These are phyloP conservation scores for Theileria parva DNA, from an alignment of 169 alveolate genomes.

Conservation along the genomic window DNA sequence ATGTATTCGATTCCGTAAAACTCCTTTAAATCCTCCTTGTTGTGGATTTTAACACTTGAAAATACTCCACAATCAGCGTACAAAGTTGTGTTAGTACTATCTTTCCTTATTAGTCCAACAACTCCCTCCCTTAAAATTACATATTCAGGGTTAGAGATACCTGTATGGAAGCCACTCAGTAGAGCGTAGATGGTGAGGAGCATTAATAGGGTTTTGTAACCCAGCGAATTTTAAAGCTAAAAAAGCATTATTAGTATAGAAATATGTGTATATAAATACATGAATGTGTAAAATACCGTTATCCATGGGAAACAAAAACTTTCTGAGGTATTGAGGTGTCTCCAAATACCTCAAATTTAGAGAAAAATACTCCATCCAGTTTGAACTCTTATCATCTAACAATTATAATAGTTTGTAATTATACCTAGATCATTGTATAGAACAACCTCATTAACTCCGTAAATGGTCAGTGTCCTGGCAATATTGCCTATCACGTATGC, in stretches of 20 bases:
- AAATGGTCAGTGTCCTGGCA: conserved; percentile 88
- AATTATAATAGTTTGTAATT: background rate
- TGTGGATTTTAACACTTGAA: conserved; percentile 66
- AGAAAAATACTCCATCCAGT: conserved; percentile 81
- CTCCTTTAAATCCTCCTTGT: conserved; percentile 34
- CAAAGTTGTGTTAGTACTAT: conserved; percentile 26
- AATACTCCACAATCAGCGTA: conserved; percentile 78
- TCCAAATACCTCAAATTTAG: conserved; percentile 94
- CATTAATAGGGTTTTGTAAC: conserved; percentile 96
- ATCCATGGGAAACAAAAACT: conserved; percentile 80
- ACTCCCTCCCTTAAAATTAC: conserved; percentile 74
- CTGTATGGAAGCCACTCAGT: conserved; percentile 92
- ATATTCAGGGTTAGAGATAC: conserved; percentile 78
- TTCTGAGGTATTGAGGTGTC: conserved; percentile 97
- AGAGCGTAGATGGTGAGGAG: conserved; percentile 96
- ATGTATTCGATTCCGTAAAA: conserved; percentile 38
- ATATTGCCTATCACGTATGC: conserved; percentile 89
- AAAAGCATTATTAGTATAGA: conserved; percentile 69
- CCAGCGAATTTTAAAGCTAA: conserved; percentile 92
- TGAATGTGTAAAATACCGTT: conserved; percentile 16
- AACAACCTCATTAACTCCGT: conserved; percentile 90
- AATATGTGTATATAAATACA: conserved; percentile 42
- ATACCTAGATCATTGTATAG: conserved; percentile 85
- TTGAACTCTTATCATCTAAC: conserved; percentile 28
- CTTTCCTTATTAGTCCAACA: conserved; percentile 41